Conservation (phyloP, 495 filamentous ascomycete species). For the Hyaloscypha finlandica region DNA sequence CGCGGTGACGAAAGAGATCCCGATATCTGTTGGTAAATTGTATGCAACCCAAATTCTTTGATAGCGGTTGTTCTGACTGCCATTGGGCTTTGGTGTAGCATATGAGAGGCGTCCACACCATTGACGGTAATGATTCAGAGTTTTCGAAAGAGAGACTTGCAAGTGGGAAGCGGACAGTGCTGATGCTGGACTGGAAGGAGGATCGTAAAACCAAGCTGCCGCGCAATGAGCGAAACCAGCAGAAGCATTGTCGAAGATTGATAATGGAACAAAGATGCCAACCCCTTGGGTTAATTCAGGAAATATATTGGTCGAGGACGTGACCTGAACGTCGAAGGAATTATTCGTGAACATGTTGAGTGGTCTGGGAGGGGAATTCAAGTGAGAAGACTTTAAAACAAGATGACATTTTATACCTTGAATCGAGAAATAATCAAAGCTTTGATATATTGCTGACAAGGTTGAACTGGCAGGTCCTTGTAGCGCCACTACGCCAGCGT, state of each 20-base stretch:
- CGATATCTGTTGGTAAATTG: constrained; percentile 38
- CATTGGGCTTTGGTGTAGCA: constrained; percentile 25
- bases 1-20: constrained; percentile 40
- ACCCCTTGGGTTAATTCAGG: constrained; percentile 6
- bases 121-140: constrained; percentile 41
- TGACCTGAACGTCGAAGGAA: constrained; percentile 25
- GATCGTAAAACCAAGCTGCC: constrained; percentile 43
- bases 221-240: constrained; percentile 37
- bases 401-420: too few relatives aligned
- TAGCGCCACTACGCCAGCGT: too few relatives aligned
- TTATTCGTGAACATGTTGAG: constrained; percentile 6
- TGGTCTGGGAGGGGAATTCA: neutral
- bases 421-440: too few relatives aligned
- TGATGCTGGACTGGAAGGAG: constrained; percentile 25
- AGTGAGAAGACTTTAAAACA: too few relatives aligned
- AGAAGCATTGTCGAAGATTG: constrained; percentile 41
- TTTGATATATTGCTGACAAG: too few relatives aligned
- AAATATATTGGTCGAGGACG: constrained; percentile 16
- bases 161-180: constrained; percentile 32
- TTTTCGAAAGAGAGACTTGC: constrained; percentile 37
- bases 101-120: constrained; percentile 38
- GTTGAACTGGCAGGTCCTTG: too few relatives aligned
- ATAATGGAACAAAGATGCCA: constrained; percentile 31
- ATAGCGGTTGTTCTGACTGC: constrained; percentile 36
- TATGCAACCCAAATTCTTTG: constrained; percentile 39